phyloP scores from a whole-genome alignment of 176 grass and related monocot genomes.

The Melocanna baccifera region DNA sequence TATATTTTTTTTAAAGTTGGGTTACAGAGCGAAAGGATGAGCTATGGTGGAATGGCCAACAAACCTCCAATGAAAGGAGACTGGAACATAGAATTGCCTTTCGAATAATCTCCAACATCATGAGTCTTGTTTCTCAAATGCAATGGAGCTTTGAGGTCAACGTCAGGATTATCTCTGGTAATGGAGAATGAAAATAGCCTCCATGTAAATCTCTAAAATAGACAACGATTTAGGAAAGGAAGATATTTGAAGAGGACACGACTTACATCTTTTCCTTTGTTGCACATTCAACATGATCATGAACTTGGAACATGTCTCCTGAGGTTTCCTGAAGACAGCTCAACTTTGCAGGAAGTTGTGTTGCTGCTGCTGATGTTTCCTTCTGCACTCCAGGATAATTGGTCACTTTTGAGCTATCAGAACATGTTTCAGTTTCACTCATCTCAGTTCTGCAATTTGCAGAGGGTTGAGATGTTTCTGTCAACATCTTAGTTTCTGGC shows the following conservation, averaged over 20 bases:
- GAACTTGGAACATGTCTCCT: constrained; percentile 32
- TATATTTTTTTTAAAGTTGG: neutral
- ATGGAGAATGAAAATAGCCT: constrained; percentile 19
- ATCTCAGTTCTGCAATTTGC: constrained; percentile 24
- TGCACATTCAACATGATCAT: constrained; percentile 15
- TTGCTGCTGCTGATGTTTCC: constrained; percentile 13
- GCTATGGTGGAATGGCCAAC: neutral
- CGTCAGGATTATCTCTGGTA: constrained; percentile 27
- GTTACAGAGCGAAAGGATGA: neutral
- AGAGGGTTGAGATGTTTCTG: constrained; percentile 23
- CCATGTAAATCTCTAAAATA: constrained; percentile 21
- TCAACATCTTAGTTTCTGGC: constrained; percentile 28
- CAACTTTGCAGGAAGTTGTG: constrained; percentile 34
- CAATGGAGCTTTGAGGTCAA: neutral
- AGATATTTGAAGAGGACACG: neutral
- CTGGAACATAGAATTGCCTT: constrained; percentile 10
- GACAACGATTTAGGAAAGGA: constrained; percentile 1
- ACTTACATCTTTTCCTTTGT: constrained; percentile 42
- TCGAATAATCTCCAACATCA: constrained; percentile 25
- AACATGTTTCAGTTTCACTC: constrained; percentile 32
- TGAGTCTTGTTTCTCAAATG: constrained; percentile 24
- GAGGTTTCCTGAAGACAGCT: constrained; percentile 27
- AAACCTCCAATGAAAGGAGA: constrained; percentile 51
- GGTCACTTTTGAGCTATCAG: constrained; percentile 30
- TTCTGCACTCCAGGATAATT: constrained; percentile 37